phyloP scores from a whole-genome alignment of 352 stramenopile species.

The Phytopythium aichiense region DNA sequence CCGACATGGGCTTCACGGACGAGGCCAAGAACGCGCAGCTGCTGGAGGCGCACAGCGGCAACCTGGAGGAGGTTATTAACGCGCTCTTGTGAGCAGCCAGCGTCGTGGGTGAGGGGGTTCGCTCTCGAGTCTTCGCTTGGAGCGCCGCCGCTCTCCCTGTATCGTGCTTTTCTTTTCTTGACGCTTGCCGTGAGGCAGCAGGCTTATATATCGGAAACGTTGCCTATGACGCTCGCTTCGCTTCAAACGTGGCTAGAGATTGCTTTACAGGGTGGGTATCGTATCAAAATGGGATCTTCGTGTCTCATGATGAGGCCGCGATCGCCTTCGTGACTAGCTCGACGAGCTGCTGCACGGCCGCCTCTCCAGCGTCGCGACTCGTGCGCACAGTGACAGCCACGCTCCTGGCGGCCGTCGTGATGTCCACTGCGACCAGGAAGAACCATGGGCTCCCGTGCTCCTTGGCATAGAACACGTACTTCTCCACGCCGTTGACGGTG shows the following conservation, averaged over 20 bases:
- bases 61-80: constrained; percentile 67
- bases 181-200: background rate
- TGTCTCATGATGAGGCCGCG: constrained; percentile 1
- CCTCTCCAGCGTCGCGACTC: constrained; percentile 41
- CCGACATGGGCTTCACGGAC: constrained; percentile 73
- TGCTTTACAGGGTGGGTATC: background rate
- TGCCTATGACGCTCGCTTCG: background rate
- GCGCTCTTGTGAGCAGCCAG: constrained; percentile 23
- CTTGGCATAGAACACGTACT: constrained; percentile 79
- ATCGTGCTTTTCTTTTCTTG: background rate
- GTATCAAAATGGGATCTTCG: constrained; percentile 6
- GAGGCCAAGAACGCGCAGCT: constrained; percentile 48
- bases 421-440: constrained; percentile 52
- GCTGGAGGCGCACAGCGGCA: constrained; percentile 49
- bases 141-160: background rate
- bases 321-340: constrained; percentile 21
- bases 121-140: background rate
- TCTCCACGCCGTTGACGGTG: constrained; percentile 58
- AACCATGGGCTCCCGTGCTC: constrained; percentile 37
- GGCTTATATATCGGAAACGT: background rate
- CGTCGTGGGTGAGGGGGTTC: background rate
- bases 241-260: background rate
- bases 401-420: constrained; percentile 32
- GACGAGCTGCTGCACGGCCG: constrained; percentile 42
- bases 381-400: constrained; percentile 39